Evolutionary conservation across 371 early-diverging fungal genomes (phyloP), one percentile per base, ranked within the genome.

Genomic region (Mortierella sp.): DNA sequence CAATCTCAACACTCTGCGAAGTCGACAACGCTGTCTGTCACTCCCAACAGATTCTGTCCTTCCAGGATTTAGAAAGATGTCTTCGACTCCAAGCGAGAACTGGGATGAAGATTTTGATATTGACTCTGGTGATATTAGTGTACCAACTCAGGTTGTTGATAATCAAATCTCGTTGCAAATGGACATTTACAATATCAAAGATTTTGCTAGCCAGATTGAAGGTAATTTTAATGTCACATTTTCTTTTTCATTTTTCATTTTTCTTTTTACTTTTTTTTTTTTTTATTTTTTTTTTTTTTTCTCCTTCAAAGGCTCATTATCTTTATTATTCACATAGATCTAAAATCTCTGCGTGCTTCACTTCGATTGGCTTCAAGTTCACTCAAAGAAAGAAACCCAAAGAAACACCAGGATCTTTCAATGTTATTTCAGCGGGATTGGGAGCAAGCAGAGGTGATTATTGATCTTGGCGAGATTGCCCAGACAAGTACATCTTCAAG

Each of bases 61-160:
- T 3, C 23, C 37, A 9, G 68, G 74, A 15, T 49, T 66, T 23
- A 23, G 59, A 32, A 72, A 66, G 63, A 59, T 73, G 47, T 62
- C 78, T 26, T 60, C 67, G 43, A 62, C 56, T 13, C 66, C 82
- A 22, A 77, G 82, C 23, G 82, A 84, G 62, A 78, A 65, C 64
- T 84, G 82, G 84, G 82, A 84, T 59, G 83, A 75, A 40, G 79
- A 77, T 35, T 84, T 84, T 68, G 82, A 82, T 40, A 70, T 72
- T 55, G 76, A 61, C 29, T 61, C 62, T 1, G 55, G 58, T 8
- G 75, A 72, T 28, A 77, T 84, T n/a, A 72, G 67, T 57, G 84
- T 84, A 43, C 84, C 84, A 3, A 61, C 60, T 13, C 42, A 61
- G 59, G 84, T 84, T 28, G 75, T 68, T 26, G 84, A 84, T 40